These are phyloP conservation scores for Tulasnella sp. DNA, from an alignment of 768 basidiomycete genomes.

Conservation along the genomic window DNA sequence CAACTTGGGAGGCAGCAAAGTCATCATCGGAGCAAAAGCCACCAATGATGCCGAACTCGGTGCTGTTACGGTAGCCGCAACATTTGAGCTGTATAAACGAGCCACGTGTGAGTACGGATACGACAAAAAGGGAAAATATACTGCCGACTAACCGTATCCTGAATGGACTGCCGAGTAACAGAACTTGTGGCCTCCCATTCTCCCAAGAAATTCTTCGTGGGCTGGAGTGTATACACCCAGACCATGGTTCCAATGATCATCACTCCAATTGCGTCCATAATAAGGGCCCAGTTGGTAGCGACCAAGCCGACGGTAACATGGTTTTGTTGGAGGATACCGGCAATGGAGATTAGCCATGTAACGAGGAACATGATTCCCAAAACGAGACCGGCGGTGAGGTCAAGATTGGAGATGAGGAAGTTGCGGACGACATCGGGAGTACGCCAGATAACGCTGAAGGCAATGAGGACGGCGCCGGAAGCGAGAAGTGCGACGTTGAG, in stretches of 20 bases:
- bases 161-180: conserved; percentile 48
- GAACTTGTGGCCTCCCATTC: conserved; percentile 45
- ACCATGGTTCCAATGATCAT: conserved; percentile 60
- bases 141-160: conserved; percentile 53
- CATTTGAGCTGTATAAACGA: conserved; percentile 53
- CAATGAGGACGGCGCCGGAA: conserved; percentile 58
- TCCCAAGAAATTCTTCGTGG: conserved; percentile 56
- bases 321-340: conserved; percentile 60
- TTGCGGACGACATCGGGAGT: conserved; percentile 62
- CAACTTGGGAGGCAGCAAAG: conserved; percentile 35
- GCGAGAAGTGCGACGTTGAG: conserved; percentile 62
- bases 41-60: conserved; percentile 43
- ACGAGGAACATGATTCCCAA: conserved; percentile 58
- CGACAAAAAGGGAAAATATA: conserved; percentile 12
- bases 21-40: conserved; percentile 69
- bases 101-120: conserved; percentile 6
- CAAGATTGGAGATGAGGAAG: conserved; percentile 50
- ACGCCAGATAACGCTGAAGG: conserved; percentile 65
- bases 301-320: conserved; percentile 63
- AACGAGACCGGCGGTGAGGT: conserved; percentile 65
- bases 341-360: conserved; percentile 64
- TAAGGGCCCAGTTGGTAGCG: conserved; percentile 65
- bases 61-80: conserved; percentile 70
- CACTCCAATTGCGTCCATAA: conserved; percentile 54
- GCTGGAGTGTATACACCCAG: conserved; percentile 74